These are phyloP conservation scores for Lentinula guzmanii DNA, from an alignment of 768 basidiomycete species.

Conservation along the genomic window DNA sequence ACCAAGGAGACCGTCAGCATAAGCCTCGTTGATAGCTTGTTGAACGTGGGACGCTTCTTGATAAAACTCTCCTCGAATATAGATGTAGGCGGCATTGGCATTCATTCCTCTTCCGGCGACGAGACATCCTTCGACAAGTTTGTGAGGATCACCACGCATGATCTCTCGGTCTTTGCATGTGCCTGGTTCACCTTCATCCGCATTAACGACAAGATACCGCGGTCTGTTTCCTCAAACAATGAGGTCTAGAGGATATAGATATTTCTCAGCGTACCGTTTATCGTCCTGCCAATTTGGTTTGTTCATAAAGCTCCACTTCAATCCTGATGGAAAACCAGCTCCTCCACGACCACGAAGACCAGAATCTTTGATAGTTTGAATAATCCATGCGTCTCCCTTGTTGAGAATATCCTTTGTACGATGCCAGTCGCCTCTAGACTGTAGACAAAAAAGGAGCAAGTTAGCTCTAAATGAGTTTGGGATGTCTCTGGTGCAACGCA, in stretches of 20 bases:
- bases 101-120: slow-evolving; percentile 98
- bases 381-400: slow-evolving; percentile 97
- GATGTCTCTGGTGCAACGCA: slow-evolving; percentile 18
- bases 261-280: slow-evolving; percentile 47
- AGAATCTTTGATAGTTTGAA: slow-evolving; percentile 92
- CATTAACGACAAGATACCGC: slow-evolving; percentile 95
- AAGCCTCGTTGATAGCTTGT: slow-evolving; percentile 94
- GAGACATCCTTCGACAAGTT: slow-evolving; percentile 95
- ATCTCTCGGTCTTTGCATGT: slow-evolving; percentile 99
- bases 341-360: slow-evolving; percentile 94
- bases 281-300: slow-evolving; percentile 99
- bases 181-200: slow-evolving; percentile 97
- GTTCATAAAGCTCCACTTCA: slow-evolving; percentile 99
- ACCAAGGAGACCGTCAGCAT: slow-evolving; percentile 82
- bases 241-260: not conserved
- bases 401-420: slow-evolving; percentile 91
- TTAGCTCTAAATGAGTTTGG: not conserved
- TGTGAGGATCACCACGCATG: slow-evolving; percentile 95
- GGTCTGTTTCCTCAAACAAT: slow-evolving; percentile 42
- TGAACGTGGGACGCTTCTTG: slow-evolving; percentile 93
- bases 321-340: slow-evolving; percentile 92
- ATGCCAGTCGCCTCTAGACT: slow-evolving; percentile 98
- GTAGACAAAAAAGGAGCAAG: not conserved
- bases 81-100: slow-evolving; percentile 98
- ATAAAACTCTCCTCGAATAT: slow-evolving; percentile 97